Evolutionary conservation across 495 filamentous ascomycete species (phyloP).

Genomic region (Podospora tetraspora): DNA sequence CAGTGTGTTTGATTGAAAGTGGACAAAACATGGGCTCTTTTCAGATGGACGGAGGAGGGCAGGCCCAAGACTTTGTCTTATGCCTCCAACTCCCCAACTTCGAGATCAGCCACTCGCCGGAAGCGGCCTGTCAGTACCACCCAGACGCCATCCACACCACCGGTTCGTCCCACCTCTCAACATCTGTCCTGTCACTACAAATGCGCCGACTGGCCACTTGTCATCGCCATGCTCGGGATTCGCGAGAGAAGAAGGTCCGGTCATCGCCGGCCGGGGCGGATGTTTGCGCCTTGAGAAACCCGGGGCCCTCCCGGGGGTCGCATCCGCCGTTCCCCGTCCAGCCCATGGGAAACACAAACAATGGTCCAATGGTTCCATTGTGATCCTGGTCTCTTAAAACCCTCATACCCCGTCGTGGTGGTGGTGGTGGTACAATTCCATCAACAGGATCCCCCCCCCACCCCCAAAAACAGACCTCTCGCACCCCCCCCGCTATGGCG

Average conservation of each 20-base stretch:
- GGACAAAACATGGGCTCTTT: not conserved
- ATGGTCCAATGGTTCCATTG: not conserved
- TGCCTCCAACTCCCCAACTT: not conserved
- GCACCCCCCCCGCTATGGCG: not conserved
- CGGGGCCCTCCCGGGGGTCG: not conserved
- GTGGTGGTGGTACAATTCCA: slow-evolving; percentile 1
- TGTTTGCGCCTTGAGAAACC: not conserved
- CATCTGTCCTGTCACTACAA: not conserved
- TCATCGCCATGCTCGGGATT: slow-evolving; percentile 1
- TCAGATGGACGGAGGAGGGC: not conserved
- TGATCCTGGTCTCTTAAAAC: not conserved
- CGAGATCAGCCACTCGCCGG: not conserved
- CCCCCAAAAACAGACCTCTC: not conserved
- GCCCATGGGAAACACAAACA: not conserved
- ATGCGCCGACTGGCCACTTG: slow-evolving; percentile 5
- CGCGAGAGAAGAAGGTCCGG: slow-evolving; percentile 1
- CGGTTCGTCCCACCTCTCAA: not conserved
- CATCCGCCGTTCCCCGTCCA: not conserved
- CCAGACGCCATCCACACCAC: not conserved
- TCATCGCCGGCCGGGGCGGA: not conserved
- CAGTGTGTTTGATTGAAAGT: not conserved
- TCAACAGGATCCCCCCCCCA: not conserved
- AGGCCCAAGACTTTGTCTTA: not conserved
- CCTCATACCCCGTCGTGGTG: not conserved
- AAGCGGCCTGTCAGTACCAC: slow-evolving; percentile 5